phyloP scores from a whole-genome alignment of 169 alveolate species.

The Plasmodium gallinaceum region DNA sequence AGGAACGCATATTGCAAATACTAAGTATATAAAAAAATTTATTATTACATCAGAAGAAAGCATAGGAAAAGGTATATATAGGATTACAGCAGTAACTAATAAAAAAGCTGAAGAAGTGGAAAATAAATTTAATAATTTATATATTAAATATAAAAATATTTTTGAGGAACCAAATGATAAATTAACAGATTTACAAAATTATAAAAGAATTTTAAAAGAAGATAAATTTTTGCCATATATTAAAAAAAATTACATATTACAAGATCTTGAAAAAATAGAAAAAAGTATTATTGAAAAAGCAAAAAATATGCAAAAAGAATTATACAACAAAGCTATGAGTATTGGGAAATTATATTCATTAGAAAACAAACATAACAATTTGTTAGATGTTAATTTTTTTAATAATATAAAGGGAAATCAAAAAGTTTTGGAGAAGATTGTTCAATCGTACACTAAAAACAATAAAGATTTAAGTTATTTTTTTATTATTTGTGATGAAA shows the following conservation, averaged over 20 bases:
- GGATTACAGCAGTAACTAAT: slow-evolving; percentile 91
- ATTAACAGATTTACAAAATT: slow-evolving; percentile 74
- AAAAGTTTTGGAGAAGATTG: slow-evolving; percentile 68
- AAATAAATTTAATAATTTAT: slow-evolving; percentile 78
- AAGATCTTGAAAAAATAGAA: slow-evolving; percentile 59
- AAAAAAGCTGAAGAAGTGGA: slow-evolving; percentile 84
- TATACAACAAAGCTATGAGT: slow-evolving; percentile 47
- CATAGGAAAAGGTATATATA: slow-evolving; percentile 92
- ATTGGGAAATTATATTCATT: slow-evolving; percentile 50
- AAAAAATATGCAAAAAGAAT: slow-evolving; percentile 70
- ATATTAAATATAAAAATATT: slow-evolving; percentile 78
- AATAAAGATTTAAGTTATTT: slow-evolving; percentile 55
- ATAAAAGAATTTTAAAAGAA: slow-evolving; percentile 67
- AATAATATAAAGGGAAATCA: slow-evolving; percentile 69
- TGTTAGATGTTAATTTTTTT: slow-evolving; percentile 66
- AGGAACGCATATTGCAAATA: slow-evolving; percentile 92
- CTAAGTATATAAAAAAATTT: slow-evolving; percentile 82
- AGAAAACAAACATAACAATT: slow-evolving; percentile 35
- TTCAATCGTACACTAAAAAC: slow-evolving; percentile 50
- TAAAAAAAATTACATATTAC: slow-evolving; percentile 49
- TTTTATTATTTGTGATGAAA: slow-evolving; percentile 62
- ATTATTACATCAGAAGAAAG: slow-evolving; percentile 91
- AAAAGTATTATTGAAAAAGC: slow-evolving; percentile 60
- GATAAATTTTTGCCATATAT: slow-evolving; percentile 72
- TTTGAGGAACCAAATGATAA: slow-evolving; percentile 79